phyloP scores from a whole-genome alignment of 441 rosid genomes.

The Dalechampia spathulata region DNA sequence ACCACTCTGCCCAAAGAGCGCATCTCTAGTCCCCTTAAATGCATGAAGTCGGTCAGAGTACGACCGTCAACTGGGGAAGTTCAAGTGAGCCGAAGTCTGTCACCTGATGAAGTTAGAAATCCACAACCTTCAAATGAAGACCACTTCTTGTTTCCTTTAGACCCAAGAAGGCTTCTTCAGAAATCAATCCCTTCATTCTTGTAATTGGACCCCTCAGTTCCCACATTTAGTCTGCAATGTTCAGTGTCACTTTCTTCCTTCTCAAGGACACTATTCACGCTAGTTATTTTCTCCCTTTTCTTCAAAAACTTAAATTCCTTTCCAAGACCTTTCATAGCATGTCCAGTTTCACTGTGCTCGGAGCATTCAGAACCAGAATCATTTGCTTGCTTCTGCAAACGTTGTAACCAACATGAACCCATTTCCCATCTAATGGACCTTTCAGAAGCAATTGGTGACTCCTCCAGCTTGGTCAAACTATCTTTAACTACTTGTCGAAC shows the following conservation, averaged over 20 bases:
- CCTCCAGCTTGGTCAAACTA: slow-evolving; percentile 40
- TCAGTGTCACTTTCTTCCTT: slow-evolving; percentile 28
- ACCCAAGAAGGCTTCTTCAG: slow-evolving; percentile 40
- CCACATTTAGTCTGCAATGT: slow-evolving; percentile 21
- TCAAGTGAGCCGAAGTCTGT: slow-evolving; percentile 57
- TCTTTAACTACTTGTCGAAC: slow-evolving; percentile 32
- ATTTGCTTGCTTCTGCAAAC: slow-evolving; percentile 50
- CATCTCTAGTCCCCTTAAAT: slow-evolving; percentile 61
- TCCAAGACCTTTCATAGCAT: slow-evolving; percentile 58
- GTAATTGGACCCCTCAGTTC: slow-evolving; percentile 26
- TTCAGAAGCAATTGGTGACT: slow-evolving; percentile 22
- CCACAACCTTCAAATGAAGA: slow-evolving; percentile 50
- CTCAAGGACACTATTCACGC: slow-evolving; percentile 19
- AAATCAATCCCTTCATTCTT: slow-evolving; percentile 38
- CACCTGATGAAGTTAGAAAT: slow-evolving; percentile 34
- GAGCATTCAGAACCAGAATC: slow-evolving; percentile 27
- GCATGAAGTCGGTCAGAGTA: slow-evolving; percentile 63
- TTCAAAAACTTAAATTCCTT: slow-evolving; percentile 55
- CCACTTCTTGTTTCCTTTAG: slow-evolving; percentile 42
- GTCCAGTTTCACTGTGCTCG: slow-evolving; percentile 22
- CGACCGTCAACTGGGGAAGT: slow-evolving; percentile 70
- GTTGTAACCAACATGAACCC: slow-evolving; percentile 62
- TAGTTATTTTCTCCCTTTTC: slow-evolving; percentile 37
- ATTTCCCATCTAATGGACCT: slow-evolving; percentile 59
- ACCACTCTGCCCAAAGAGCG: slow-evolving; percentile 53